A percentile compares a stretch with the other conserved stretches of the same genome.
Evolutionary conservation across 2,329 filamentous ascomycete species (phyloP).

Genomic region (Talaromyces verruculosus): DNA sequence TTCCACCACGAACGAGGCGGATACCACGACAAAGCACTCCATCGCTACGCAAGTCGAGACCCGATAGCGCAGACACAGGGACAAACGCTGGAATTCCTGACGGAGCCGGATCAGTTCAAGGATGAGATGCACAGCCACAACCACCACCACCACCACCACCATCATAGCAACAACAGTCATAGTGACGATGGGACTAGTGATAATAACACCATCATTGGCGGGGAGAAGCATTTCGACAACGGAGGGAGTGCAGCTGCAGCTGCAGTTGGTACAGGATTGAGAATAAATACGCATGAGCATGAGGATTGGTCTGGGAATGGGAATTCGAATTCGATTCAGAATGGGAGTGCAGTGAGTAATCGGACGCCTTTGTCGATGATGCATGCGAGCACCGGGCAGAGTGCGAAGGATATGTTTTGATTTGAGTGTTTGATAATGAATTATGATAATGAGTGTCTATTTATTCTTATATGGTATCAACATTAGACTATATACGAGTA

Average conservation of each 20-base stretch:
- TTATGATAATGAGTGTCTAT: constrained; percentile 4
- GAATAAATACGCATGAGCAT: constrained; percentile 7
- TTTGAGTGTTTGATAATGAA: not conserved
- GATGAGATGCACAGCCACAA: not conserved
- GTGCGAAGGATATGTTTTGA: constrained; percentile 17
- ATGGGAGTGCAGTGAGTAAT: constrained; percentile 16
- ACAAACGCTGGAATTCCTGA: constrained; percentile 20
- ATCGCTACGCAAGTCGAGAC: constrained; percentile 22
- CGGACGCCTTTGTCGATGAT: constrained; percentile 18
- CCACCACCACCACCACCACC: not conserved
- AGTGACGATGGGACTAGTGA: not conserved
- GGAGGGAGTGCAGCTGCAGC: not conserved
- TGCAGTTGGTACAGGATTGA: constrained; percentile 4
- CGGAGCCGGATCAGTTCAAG: constrained; percentile 15
- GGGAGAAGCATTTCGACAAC: not conserved
- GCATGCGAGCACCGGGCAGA: constrained; percentile 7
- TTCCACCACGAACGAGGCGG: constrained; percentile 27
- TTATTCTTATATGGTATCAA: not conserved
- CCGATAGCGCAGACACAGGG: constrained; percentile 21
- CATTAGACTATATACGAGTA: not conserved
- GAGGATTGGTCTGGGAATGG: not conserved
- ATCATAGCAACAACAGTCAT: not conserved
- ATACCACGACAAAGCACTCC: constrained; percentile 32
- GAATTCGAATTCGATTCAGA: not conserved
- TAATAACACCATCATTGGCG: not conserved